A percentile compares a stretch with the other conserved stretches of the same genome.
These are phyloP conservation scores for Salvia sclarea DNA, from an alignment of 305 asterid species.

Conservation along the genomic window DNA sequence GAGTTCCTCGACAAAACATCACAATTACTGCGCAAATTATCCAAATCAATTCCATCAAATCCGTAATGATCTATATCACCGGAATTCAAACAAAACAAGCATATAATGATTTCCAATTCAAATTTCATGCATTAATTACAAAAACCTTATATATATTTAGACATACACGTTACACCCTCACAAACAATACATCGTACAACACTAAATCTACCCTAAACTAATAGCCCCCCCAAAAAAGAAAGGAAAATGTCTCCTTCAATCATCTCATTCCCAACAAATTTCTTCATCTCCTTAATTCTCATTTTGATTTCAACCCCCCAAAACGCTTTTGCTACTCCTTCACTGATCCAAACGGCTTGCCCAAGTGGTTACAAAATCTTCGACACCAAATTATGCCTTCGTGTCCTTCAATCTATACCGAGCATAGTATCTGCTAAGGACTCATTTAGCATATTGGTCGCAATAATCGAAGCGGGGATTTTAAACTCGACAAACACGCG, in stretches of 20 bases:
- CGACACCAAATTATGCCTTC: not conserved
- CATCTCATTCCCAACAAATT: not conserved
- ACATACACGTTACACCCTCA: not conserved
- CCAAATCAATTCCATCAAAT: no score
- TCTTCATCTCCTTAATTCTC: not conserved
- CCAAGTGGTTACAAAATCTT: not conserved
- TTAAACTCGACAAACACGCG: not conserved
- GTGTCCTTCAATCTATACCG: not conserved
- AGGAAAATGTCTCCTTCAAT: not conserved
- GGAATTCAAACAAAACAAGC: no score
- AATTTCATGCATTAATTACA: not conserved
- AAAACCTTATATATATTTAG: not conserved
- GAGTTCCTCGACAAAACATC: no score
- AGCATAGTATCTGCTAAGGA: not conserved
- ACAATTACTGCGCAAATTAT: no score
- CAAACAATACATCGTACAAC: not conserved
- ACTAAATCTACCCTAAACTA: no score
- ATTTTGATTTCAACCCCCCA: not conserved
- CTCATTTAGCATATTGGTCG: not conserved
- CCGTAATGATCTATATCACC: no score
- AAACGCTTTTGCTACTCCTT: not conserved
- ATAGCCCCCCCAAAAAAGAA: no score
- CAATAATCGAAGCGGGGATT: not conserved
- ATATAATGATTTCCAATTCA: no score
- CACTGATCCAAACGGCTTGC: not conserved